Evolutionary conservation across 176 grass and related monocot genomes (phyloP), one percentile per base, ranked within the genome.

Genomic region (Musa beccarii): DNA sequence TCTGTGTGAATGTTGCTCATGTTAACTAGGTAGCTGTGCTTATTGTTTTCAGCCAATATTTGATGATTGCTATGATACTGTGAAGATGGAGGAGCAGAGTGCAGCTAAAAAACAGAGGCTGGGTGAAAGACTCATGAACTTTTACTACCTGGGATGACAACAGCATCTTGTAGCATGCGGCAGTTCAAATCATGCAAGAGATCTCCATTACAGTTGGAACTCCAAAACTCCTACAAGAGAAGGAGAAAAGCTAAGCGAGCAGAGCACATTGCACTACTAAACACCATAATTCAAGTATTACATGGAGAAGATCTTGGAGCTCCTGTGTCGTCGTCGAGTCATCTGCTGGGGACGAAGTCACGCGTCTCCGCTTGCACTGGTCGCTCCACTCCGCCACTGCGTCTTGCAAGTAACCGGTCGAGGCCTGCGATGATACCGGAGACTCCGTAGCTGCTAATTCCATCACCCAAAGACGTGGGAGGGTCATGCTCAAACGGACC

Each of bases 221-320:
- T 77, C 93, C 87, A 92, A 43, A 92, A 92, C 53, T 81, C 74
- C 89, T 96, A 80, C 12, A 73, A 24, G 66, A 53, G 78, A 78
- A 63, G 29, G 79, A 86, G 80, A 84, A 29, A 71, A 74, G 11
- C 71, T 55, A 9, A 3, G 21, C 62, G 78, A 57, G 54, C 59
- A 49, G 71, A 87, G 34, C 20, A 24, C 3, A 34, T 4, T 75
- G 17, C 49, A 55, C 11, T 15, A n/a, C 10, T 24, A 67, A 19
- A 20, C 2, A 68, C 14, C 7, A 56, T 10, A 71, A 65, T 21
- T 15, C 16, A 54, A 1, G 11, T 19, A 9, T 76, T 85, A 92
- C 92, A 79, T 87, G 82, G 78, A 96, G 68, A 79, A 92, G 89
- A 73, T 59, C 52, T 13, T 83, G 72, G 11, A 96, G 63, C 62